Evolutionary conservation across 768 basidiomycete species (phyloP).

Genomic region (Crassisporium funariophilum): DNA sequence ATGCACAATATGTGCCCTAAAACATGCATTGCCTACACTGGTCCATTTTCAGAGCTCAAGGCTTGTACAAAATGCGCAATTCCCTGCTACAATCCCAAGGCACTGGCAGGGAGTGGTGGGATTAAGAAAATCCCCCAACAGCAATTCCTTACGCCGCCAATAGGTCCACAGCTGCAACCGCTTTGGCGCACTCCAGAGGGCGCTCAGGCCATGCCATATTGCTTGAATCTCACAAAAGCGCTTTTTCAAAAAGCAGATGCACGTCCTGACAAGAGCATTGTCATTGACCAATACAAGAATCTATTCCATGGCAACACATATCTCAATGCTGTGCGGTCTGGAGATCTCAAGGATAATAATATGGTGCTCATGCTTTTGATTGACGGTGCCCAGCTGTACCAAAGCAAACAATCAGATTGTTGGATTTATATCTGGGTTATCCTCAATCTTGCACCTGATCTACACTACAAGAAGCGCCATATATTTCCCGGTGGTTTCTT

Average conservation of each 20-base stretch:
- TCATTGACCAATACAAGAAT: constrained; percentile 18
- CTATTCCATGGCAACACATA: constrained; percentile 30
- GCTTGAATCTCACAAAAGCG: constrained; percentile 1
- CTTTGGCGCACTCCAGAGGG: constrained; percentile 14
- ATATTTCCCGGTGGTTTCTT: constrained; percentile 36
- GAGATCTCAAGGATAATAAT: constrained; percentile 15
- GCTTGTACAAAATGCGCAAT: constrained; percentile 12
- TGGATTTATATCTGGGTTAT: constrained; percentile 41
- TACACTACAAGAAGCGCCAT: constrained; percentile 32
- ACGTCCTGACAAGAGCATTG: background rate
- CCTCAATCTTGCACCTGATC: constrained; percentile 27
- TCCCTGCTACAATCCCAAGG: constrained; percentile 5
- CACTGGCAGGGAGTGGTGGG: background rate
- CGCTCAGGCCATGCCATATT: constrained; percentile 9
- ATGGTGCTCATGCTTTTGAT: constrained; percentile 30
- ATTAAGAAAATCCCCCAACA: constrained; percentile 5
- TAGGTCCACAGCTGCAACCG: constrained; percentile 25
- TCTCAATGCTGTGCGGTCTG: constrained; percentile 12
- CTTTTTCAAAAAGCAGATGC: constrained; percentile 3
- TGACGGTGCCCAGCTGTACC: constrained; percentile 28
- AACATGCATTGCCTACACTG: constrained; percentile 18
- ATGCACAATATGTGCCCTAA: constrained; percentile 18
- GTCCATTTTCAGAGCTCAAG: constrained; percentile 11
- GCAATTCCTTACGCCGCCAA: constrained; percentile 22
- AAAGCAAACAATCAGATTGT: constrained; percentile 33